Conservation (phyloP, 345 rosid genomes). For the Salix dunnii region DNA sequence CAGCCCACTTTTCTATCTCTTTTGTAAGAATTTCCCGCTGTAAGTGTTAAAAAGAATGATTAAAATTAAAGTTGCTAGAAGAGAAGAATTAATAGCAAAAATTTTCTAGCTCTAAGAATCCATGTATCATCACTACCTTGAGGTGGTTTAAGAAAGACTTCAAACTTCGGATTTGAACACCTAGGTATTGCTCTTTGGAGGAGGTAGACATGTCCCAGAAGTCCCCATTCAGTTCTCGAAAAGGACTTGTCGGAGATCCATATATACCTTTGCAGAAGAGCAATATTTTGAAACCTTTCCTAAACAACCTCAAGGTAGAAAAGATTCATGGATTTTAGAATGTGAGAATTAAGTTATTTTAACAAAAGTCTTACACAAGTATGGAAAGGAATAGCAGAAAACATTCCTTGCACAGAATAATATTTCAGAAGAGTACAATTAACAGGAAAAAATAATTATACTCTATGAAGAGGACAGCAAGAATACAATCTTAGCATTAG, state of each 20-base stretch:
- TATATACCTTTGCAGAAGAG: conserved; percentile 51
- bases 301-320: conserved; percentile 51
- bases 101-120: conserved; percentile 36
- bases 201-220: conserved; percentile 59
- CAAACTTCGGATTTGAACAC: conserved; percentile 44
- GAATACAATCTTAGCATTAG: conserved; percentile 62
- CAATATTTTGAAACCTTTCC: conserved; percentile 54
- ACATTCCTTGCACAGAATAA: conserved; percentile 51
- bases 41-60: neutral
- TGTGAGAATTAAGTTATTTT: conserved; percentile 69
- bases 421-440: too few species aligned
- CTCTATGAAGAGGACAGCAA: too few species aligned
- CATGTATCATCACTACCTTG: conserved; percentile 61
- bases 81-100: neutral
- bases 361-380: conserved; percentile 64
- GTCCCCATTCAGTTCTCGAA: conserved; percentile 67
- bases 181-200: conserved; percentile 66
- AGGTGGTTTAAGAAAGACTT: conserved; percentile 54
- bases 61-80: neutral
- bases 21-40: neutral
- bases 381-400: conserved; percentile 66
- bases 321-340: conserved; percentile 73
- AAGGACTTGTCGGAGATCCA: conserved; percentile 48
- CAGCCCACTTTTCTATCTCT: neutral
- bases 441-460: too few species aligned